phyloP scores from a whole-genome alignment of 1,284 basidiomycete species.

The Hypsizygus ulmarius region DNA sequence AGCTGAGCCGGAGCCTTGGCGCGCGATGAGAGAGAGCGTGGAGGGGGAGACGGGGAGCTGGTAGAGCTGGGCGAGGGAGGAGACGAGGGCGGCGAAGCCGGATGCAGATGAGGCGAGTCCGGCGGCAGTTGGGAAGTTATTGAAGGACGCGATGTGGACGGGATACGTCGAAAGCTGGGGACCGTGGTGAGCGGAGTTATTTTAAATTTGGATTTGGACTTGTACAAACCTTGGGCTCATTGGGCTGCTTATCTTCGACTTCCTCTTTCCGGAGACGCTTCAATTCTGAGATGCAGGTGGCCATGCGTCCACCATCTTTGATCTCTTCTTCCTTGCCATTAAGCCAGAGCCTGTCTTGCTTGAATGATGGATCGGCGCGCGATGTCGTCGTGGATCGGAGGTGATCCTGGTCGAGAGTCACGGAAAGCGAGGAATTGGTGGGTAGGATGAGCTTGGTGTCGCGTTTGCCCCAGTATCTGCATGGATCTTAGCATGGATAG shows the following conservation, averaged over 20 bases:
- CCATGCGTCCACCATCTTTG: constrained; percentile 76
- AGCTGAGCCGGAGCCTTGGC: constrained; percentile 96
- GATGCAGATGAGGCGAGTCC: constrained; percentile 97
- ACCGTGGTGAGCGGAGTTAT: constrained; percentile 9
- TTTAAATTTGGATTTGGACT: constrained; percentile 5
- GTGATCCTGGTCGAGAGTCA: constrained; percentile 96
- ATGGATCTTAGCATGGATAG: constrained; percentile 14
- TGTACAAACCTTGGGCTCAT: constrained; percentile 61
- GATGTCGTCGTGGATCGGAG: constrained; percentile 93
- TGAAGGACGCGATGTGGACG: constrained; percentile 90
- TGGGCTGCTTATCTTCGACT: constrained; percentile 69
- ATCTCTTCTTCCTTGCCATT: constrained; percentile 92
- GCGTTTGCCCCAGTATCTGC: constrained; percentile 97
- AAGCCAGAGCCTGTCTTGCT: constrained; percentile 86
- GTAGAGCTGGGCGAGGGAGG: constrained; percentile 88
- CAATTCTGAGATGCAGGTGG: constrained; percentile 89
- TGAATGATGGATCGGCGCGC: constrained; percentile 77
- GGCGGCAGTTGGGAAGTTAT: constrained; percentile 99
- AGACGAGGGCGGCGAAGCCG: constrained; percentile 93
- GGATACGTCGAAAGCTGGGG: constrained; percentile 67
- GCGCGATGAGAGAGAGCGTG: constrained; percentile 88
- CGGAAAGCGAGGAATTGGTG: constrained; percentile 96
- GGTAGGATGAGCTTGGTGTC: constrained; percentile 94
- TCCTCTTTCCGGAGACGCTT: constrained; percentile 69
- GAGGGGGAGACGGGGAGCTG: constrained; percentile 64